Evolutionary conservation across 192 early-diverging fungal genomes (phyloP).

Genomic region (Kappamyces sp.): DNA sequence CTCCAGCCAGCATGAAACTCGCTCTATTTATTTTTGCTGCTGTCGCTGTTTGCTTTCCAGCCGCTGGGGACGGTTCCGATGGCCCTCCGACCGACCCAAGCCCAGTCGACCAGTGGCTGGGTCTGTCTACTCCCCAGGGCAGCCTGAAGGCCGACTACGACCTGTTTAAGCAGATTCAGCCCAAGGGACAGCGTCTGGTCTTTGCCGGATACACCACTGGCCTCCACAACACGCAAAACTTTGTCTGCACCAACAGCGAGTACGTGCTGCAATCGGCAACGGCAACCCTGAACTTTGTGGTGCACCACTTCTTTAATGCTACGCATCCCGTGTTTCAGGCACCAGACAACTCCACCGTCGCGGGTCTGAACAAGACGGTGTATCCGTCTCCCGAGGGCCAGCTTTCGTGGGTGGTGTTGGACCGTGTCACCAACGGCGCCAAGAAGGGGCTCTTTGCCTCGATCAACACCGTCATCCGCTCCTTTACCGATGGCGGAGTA

Average conservation of each 20-base stretch:
- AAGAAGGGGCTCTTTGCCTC: conserved; percentile 3
- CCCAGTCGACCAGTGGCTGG: too few species aligned
- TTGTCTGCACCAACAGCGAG: background rate
- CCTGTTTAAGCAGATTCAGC: conserved; percentile 7
- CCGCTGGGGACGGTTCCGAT: too few species aligned
- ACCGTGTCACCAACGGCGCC: background rate
- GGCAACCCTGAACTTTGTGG: conserved; percentile 13
- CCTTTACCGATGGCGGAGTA: conserved; percentile 8
- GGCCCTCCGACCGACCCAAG: too few species aligned
- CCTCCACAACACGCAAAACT: background rate
- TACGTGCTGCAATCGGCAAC: background rate
- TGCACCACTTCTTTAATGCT: background rate
- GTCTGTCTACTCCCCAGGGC: too few species aligned
- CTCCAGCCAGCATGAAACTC: too few species aligned
- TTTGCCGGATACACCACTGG: conserved; percentile 6
- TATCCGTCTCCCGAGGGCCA: background rate
- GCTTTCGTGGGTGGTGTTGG: background rate
- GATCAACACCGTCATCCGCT: conserved; percentile 12
- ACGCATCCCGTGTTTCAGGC: background rate
- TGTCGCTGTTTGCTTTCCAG: too few species aligned
- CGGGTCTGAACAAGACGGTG: conserved; percentile 7
- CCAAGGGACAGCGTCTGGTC: conserved; percentile 3
- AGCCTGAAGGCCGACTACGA: background rate
- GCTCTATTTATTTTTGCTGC: too few species aligned
- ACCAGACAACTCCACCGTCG: conserved; percentile 7